Evolutionary conservation across 441 rosid genomes (phyloP).

Genomic region (Flueggea neowawraea): DNA sequence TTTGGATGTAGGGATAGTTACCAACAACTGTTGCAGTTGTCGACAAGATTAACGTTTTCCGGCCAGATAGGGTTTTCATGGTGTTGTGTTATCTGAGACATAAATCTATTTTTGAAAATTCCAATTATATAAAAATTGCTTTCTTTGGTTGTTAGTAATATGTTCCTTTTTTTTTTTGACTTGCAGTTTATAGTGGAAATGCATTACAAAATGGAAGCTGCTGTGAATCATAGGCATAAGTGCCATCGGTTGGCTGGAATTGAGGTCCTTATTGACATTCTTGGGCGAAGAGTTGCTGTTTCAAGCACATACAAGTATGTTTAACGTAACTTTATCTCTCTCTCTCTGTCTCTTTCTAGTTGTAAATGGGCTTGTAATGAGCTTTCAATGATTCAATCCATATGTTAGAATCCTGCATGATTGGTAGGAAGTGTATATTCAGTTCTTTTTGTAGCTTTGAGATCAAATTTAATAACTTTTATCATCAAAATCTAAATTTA

Average conservation of each 20-base stretch:
- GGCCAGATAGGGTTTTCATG: constrained; percentile 97
- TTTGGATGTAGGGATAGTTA: constrained; percentile 53
- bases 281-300: constrained; percentile 79
- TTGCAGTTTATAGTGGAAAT: constrained; percentile 85
- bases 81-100: constrained; percentile 28
- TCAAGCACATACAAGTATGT: constrained; percentile 78
- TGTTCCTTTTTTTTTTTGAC: constrained; percentile 16
- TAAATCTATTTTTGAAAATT: constrained; percentile 7
- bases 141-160: constrained; percentile 6
- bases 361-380: background rate
- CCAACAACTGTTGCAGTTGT: constrained; percentile 46
- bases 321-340: background rate
- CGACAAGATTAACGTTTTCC: constrained; percentile 90
- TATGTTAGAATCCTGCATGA: too few species aligned
- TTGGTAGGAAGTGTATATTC: too few species aligned
- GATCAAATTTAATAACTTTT: too few species aligned
- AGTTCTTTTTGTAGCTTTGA: too few species aligned
- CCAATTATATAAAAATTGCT: constrained; percentile 2
- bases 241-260: constrained; percentile 78
- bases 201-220: constrained; percentile 80
- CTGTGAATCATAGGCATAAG: constrained; percentile 80
- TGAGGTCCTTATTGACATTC: constrained; percentile 81
- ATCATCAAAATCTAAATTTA: too few species aligned
- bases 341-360: background rate
- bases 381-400: too few species aligned